Conservation (phyloP, 2,329 filamentous ascomycete species). For the Thyridium curvatum region DNA sequence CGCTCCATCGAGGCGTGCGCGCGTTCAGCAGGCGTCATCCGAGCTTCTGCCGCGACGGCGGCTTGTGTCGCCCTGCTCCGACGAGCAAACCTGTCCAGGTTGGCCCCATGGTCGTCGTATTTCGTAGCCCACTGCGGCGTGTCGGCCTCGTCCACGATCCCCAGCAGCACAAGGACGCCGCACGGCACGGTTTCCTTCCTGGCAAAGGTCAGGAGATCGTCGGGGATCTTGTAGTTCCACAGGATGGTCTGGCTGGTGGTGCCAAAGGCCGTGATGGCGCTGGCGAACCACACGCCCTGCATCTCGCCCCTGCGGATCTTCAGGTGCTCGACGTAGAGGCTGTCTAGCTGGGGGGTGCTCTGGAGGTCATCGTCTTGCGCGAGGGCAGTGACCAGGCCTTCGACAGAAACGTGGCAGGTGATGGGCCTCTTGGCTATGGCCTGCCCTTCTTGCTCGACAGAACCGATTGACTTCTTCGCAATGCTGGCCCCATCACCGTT, state of each 20-base stretch:
- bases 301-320: conserved; percentile 23
- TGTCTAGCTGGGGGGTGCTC: conserved; percentile 21
- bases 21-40: conserved; percentile 34
- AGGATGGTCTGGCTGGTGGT: conserved; percentile 48
- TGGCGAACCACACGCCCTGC: conserved; percentile 50
- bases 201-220: conserved; percentile 42
- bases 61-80: conserved; percentile 30
- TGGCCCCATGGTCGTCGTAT: conserved; percentile 27
- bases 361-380: conserved; percentile 24
- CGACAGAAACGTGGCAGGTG: conserved; percentile 40
- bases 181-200: conserved; percentile 49
- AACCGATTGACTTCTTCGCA: conserved; percentile 20
- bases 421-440: conserved; percentile 23
- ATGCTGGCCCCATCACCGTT: conserved; percentile 9
- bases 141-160: conserved; percentile 37
- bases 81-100: conserved; percentile 27
- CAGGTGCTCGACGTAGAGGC: conserved; percentile 41
- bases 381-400: conserved; percentile 40
- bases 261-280: conserved; percentile 47
- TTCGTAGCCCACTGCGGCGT: conserved; percentile 50
- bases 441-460: conserved; percentile 21
- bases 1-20: conserved; percentile 33
- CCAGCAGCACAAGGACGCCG: conserved; percentile 50
- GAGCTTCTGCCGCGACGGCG: conserved; percentile 35
- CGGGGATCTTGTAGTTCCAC: conserved; percentile 55